These are phyloP conservation scores for Malassezia slooffiae DNA, from an alignment of 1,284 basidiomycete species.

Conservation along the genomic window DNA sequence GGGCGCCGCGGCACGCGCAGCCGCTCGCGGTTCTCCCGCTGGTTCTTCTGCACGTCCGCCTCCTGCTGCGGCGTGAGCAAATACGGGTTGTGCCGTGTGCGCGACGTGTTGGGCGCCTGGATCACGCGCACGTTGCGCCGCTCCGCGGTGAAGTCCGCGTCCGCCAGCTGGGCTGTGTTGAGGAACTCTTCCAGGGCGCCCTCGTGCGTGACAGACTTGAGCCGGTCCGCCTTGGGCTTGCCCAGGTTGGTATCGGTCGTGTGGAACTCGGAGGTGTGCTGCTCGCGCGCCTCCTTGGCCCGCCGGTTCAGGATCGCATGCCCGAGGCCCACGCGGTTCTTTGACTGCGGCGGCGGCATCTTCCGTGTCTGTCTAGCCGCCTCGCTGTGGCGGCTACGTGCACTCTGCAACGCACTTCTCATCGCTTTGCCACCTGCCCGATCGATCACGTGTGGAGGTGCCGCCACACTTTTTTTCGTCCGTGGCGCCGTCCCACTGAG, in stretches of 20 bases:
- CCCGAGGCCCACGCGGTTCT: slow-evolving; percentile 43
- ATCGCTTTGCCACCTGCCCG: neutral
- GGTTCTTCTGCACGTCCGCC: slow-evolving; percentile 49
- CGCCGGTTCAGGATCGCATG: slow-evolving; percentile 39
- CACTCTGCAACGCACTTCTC: neutral
- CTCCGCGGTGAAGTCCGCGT: slow-evolving; percentile 93
- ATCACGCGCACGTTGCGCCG: slow-evolving; percentile 85
- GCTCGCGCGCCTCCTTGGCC: slow-evolving; percentile 32
- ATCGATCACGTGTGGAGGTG: slow-evolving; percentile 14
- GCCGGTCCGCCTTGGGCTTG: slow-evolving; percentile 44
- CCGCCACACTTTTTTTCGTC: neutral
- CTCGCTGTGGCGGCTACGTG: neutral
- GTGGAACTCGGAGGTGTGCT: slow-evolving; percentile 36
- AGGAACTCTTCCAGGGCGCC: slow-evolving; percentile 90
- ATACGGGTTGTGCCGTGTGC: slow-evolving; percentile 62
- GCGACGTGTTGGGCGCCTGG: slow-evolving; percentile 51
- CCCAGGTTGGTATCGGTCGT: slow-evolving; percentile 49
- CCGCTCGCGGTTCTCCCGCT: slow-evolving; percentile 35
- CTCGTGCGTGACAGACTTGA: slow-evolving; percentile 92
- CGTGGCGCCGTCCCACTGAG: neutral
- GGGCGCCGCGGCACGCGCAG: slow-evolving; percentile 40
- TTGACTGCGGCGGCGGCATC: slow-evolving; percentile 38
- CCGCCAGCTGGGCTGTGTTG: slow-evolving; percentile 85
- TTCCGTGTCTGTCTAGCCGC: neutral
- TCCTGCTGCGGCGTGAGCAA: slow-evolving; percentile 77